Evolutionary conservation across 768 basidiomycete genomes (phyloP), one percentile per base, ranked within the genome.

Genomic region (Scleroderma citrinum): DNA sequence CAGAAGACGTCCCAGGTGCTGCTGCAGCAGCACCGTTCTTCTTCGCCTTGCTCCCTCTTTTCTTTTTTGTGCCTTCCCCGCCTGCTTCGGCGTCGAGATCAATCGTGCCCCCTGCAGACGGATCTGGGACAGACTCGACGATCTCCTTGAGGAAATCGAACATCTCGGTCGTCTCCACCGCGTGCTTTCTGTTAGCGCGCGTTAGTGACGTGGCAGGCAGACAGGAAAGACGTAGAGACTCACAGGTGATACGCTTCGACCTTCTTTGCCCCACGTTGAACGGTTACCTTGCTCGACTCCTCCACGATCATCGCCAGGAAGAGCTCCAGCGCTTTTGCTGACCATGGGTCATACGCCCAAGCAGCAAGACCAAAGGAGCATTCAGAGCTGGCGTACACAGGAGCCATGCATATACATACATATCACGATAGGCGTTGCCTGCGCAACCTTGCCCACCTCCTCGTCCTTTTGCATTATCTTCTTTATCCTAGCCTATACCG

Each of bases 401-500:
- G 19, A 40, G 32, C 36, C 38, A 35, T 13, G 34, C 23, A 26
- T 24, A 26, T 3, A 78, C 91, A 66, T 61, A 96, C 95, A 98
- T 59, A 98, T 96, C 50, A 97, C 90, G 51, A 97, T 80, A 1
- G 95, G 95, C 4, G 94, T 95, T 23, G 92, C 93, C 64, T 93
- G 91, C 2, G 95, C 92, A 29, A 98, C 92, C 66, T 98, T 98
- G 50, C 95, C 95, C 17, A 98, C 95, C 63, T 98, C 95, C 63
- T 98, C 95, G 63, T 98, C 95, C 65, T 93, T 92, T 73, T 98
- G 95, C 91, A 98, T 98, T 48, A 97, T 96, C 73, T 92, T 90
- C 78, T 97, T 98, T 73, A 98, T 98, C 39, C 95, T 85, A 3
- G 95, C 94, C 93, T 95, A 30, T 20, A 40, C 29, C 21, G 30